Percentiles rank a stretch among this genome's conserved stretches.
phyloP scores from a whole-genome alignment of 345 rosid species.

The Trapa incisa region DNA sequence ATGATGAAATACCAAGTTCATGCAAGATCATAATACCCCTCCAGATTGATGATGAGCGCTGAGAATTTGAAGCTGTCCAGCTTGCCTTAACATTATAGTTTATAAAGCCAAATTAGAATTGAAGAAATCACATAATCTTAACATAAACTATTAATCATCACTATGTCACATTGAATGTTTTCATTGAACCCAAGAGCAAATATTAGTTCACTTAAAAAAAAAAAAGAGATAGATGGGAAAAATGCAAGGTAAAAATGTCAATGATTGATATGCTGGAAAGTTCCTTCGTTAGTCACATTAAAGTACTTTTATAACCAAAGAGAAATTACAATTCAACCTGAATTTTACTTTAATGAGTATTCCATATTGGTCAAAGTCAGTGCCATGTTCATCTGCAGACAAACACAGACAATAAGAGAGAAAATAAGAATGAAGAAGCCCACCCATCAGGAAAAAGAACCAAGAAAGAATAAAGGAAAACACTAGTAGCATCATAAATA shows the following conservation, averaged over 20 bases:
- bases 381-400: slow-evolving; percentile 63
- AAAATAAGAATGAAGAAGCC: slow-evolving; percentile 8
- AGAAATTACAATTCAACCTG: slow-evolving; percentile 32
- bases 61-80: slow-evolving; percentile 78
- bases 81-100: slow-evolving; percentile 33
- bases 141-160: background rate
- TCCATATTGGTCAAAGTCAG: slow-evolving; percentile 79
- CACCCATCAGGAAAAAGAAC: too few species aligned
- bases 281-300: background rate
- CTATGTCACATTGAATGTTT: background rate
- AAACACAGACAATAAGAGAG: background rate
- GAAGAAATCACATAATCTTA: background rate
- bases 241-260: background rate
- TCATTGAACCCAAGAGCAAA: background rate
- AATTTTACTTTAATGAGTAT: slow-evolving; percentile 84
- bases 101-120: slow-evolving; percentile 3
- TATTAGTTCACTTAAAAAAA: background rate
- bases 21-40: slow-evolving; percentile 36
- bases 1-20: background rate
- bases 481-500: background rate
- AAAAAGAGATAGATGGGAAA: background rate
- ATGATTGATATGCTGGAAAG: background rate
- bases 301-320: background rate
- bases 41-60: slow-evolving; percentile 97
- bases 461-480: slow-evolving; percentile 3